These are phyloP conservation scores for Coccomyxa subellipsoidea DNA, from an alignment of 163 green algal species.

Conservation along the genomic window DNA sequence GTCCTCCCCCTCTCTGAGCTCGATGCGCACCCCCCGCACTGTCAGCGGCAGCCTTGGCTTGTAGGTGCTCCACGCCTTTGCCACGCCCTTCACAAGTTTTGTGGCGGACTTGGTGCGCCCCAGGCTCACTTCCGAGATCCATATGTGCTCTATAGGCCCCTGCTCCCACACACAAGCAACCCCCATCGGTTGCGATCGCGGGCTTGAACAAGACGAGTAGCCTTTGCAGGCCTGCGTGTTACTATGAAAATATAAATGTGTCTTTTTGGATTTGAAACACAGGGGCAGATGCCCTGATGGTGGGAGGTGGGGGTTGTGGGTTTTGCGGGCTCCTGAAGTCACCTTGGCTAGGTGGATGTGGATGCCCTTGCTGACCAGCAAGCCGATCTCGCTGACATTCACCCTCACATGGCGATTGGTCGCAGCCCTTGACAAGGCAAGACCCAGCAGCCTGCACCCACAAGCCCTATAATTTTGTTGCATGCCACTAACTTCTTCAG, in stretches of 20 bases:
- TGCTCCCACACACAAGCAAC: conserved; percentile 4
- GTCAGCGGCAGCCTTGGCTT: conserved; percentile 21
- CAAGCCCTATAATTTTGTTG: neutral
- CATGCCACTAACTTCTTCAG: neutral
- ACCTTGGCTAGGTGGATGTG: conserved; percentile 23
- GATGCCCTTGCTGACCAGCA: conserved; percentile 20
- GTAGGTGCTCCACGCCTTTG: neutral
- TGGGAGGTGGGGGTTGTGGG: no score
- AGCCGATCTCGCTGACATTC: conserved; percentile 14
- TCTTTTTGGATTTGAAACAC: no score
- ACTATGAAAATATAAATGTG: no score
- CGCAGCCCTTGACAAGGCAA: conserved; percentile 1
- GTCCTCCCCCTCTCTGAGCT: conserved; percentile 10
- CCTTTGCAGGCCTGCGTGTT: no score
- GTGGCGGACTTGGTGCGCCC: conserved; percentile 10
- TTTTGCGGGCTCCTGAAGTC: neutral
- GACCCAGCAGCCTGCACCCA: conserved; percentile 7
- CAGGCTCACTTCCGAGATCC: conserved; percentile 21
- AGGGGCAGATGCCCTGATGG: no score
- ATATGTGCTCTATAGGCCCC: conserved; percentile 19
- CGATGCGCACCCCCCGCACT: conserved; percentile 7
- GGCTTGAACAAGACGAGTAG: neutral
- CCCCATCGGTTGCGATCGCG: neutral
- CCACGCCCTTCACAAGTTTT: conserved; percentile 10
- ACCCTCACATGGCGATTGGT: neutral